phyloP scores from a whole-genome alignment of 768 basidiomycete species.

The Agrocybe praecox region DNA sequence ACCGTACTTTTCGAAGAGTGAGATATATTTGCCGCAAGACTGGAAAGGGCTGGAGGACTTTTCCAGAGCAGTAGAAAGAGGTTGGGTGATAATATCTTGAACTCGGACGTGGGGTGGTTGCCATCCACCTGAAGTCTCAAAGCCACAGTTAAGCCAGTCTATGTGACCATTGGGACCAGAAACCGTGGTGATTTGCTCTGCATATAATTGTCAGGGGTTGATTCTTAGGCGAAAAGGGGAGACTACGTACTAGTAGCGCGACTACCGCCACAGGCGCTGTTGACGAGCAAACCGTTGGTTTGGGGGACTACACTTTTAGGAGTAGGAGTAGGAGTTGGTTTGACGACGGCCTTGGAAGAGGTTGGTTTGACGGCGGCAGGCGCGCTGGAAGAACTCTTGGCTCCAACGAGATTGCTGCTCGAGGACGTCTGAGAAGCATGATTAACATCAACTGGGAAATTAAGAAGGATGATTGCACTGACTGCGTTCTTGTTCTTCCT shows the following conservation, averaged over 20 bases:
- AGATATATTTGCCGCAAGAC: constrained; percentile 52
- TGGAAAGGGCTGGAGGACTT: constrained; percentile 55
- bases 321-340: neutral
- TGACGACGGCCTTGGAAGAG: neutral
- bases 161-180: constrained; percentile 74
- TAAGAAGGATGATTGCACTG: constrained; percentile 2
- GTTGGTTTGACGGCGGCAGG: neutral
- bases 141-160: constrained; percentile 79
- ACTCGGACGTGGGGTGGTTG: constrained; percentile 64
- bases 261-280: constrained; percentile 41
- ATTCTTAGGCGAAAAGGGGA: neutral
- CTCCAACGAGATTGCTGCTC: neutral
- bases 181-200: constrained; percentile 50
- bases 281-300: neutral
- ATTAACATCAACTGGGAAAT: constrained; percentile 3
- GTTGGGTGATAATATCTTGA: constrained; percentile 47
- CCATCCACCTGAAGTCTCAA: constrained; percentile 68
- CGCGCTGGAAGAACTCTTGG: neutral
- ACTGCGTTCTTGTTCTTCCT: constrained; percentile 19
- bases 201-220: neutral
- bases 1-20: constrained; percentile 63
- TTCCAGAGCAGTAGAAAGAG: constrained; percentile 51
- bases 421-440: neutral
- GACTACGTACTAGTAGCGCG: constrained; percentile 48
- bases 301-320: neutral